Base-by-base conservation (phyloP, 768 basidiomycete species). In the Suillus brevipes region DNA sequence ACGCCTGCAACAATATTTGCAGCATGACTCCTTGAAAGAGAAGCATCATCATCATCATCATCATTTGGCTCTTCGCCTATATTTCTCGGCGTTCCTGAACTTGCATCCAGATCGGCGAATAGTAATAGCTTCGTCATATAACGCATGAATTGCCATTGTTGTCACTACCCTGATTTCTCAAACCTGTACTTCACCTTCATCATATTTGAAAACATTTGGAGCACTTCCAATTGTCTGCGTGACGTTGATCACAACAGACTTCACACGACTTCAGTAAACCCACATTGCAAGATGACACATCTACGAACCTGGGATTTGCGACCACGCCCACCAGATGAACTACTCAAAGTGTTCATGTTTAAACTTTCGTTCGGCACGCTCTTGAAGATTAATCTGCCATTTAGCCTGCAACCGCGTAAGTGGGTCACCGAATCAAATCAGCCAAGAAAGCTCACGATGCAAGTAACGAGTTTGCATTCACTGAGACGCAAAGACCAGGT, bases 381-480 rank as follows among this genome's bases (percentile, higher is more conserved):
- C 25, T 23, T 25, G 25, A 59, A 6, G 18, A 28, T 40, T 20
- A 59, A 13, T 59, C 58, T 59, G 3, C 58, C 58, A 18, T 59
- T 59, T 4, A 59, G 38, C 25, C 58, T 59, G 25, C 38, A 59
- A 20, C 10, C 0, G 28, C 18, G 40, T 59, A 40, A 59, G 23
- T 8, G 6, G 1, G 40, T 20, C 25, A 2, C 18, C 25, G 13
- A 20, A 28, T 34, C 0, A 6, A 20, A 34, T 12, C 1, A 20
- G 16, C 13, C 10, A 13, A 14, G 20, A 4, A 20, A 12, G 3
- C 58, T 59, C 18, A 59, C 58, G 58, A 59, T 42, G 58, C 58
- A 28, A 59, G 58, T 2, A 59, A 42, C 18, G 58, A 59, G 40
- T 59, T 59, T 12, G 58, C 37, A 28, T 59, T 59, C 40, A 59